Evolutionary conservation across 768 basidiomycete genomes (phyloP), one percentile per base, ranked within the genome.

Genomic region (Lentinula raphanica): DNA sequence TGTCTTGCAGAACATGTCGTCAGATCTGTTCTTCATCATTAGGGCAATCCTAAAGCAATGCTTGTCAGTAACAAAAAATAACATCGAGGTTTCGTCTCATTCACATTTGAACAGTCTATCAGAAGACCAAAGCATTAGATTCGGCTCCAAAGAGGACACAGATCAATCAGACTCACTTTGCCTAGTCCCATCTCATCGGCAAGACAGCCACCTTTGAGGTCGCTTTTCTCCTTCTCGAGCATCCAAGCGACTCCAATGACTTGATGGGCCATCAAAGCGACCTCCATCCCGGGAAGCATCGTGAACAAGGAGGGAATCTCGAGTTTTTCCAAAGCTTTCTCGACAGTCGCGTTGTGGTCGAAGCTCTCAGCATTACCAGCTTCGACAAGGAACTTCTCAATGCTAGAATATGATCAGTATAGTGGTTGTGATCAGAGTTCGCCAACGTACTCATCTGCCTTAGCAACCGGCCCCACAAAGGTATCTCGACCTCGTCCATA

Each of bases 241-340:
- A 87, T 85, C 82, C 84, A 88, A 4, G 79, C 74, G 1, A 81
- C 81, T 7, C 79, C 81, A 50, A 90, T 80, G 17, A 79, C 73
- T 63, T 89, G 85, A 67, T 90, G 88, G 9, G 88, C 78, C 83
- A 90, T 83, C 35, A 90, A 70, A 0, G 78, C 68, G 25, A 88
- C 74, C 15, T 73, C 74, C 79, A 90, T 83, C 4, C 83, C 84
- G 0, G 82, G 82, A 1, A 90, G 58, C 23, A 74, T 67, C 28
- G 82, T 73, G 38, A 76, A 72, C 53, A 83, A 72, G 35, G 62
- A 67, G n/a, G 68, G 64, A 35, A 92, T 68, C 0, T 78, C 79
- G 21, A 92, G 76, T 56, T 75, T 75, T 39, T 74, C 63, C 0
- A 87, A 72, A 0, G 85, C 85, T 21, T 79, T 73, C 17, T 83